phyloP scores from a whole-genome alignment of 371 early-diverging fungal species.

The Synchytrium microbalum region DNA sequence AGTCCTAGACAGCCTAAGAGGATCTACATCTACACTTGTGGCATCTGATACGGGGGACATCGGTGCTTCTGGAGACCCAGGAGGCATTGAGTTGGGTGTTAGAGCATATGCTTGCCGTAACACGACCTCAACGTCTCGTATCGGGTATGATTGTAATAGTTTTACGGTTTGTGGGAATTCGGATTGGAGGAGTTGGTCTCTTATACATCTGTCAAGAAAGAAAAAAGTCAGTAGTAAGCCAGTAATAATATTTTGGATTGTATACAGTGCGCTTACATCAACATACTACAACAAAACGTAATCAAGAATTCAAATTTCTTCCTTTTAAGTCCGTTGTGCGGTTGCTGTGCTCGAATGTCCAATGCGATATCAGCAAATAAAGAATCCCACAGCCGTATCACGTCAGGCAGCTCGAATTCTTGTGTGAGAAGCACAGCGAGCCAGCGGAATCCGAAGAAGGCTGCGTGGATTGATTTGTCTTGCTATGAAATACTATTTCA shows the following conservation, averaged over 20 bases:
- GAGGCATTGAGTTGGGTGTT: background rate
- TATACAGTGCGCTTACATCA: constrained; percentile 43
- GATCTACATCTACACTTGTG: too few relatives aligned
- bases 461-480: constrained; percentile 59
- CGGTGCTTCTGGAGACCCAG: too few relatives aligned
- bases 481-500: constrained; percentile 20
- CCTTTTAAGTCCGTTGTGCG: constrained; percentile 6
- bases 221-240: too few relatives aligned
- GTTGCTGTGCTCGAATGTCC: constrained; percentile 21
- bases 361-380: constrained; percentile 56
- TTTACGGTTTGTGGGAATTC: constrained; percentile 61
- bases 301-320: constrained; percentile 61
- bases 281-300: constrained; percentile 71
- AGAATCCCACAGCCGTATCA: constrained; percentile 79
- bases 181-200: constrained; percentile 46
- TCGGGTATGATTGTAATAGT: constrained; percentile 43
- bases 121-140: constrained; percentile 10
- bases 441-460: constrained; percentile 81
- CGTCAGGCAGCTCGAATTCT: constrained; percentile 75
- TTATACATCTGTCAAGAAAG: background rate
- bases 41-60: too few relatives aligned
- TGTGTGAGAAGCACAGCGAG: constrained; percentile 73
- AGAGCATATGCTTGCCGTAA: background rate
- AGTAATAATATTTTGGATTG: too few relatives aligned
- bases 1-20: too few relatives aligned